These are phyloP conservation scores for Trichoderma semiorbis DNA, from an alignment of 2,329 filamentous ascomycete species.

Conservation along the genomic window DNA sequence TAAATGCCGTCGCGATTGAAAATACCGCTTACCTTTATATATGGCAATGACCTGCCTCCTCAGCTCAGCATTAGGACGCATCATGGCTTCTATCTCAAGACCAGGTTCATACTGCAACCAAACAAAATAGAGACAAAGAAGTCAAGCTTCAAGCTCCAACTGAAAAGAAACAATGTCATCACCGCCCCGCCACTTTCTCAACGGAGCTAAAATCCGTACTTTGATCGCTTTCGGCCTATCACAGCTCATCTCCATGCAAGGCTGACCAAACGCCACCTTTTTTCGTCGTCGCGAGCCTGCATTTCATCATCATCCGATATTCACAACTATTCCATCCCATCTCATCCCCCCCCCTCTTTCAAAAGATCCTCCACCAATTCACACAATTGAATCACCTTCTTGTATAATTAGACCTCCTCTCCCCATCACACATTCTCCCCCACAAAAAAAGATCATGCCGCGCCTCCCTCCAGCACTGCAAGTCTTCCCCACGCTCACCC, in stretches of 20 bases:
- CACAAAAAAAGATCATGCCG: background rate
- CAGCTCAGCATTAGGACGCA: conserved; percentile 51
- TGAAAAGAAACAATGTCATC: background rate
- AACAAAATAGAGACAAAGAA: background rate
- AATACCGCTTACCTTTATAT: conserved; percentile 68
- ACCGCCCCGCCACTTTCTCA: background rate
- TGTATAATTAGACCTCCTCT: background rate
- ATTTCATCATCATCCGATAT: background rate
- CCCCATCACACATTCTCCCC: too few species aligned
- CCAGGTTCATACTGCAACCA: background rate
- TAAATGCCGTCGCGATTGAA: background rate
- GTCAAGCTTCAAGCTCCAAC: background rate
- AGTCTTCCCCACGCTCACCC: conserved; percentile 25
- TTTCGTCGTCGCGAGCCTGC: background rate
- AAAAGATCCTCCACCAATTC: background rate
- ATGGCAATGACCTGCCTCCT: conserved; percentile 76
- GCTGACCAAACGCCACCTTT: background rate
- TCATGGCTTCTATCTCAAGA: background rate
- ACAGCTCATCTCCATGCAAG: conserved; percentile 1
- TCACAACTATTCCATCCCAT: background rate
- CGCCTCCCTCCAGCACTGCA: conserved; percentile 21
- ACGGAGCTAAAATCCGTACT: background rate
- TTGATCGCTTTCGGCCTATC: background rate
- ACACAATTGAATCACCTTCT: background rate
- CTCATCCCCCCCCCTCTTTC: background rate